Percentiles rank a stretch among this genome's conserved stretches.
Evolutionary conservation across 1,284 basidiomycete genomes (phyloP).

Genomic region (Apiotrichum sp.): DNA sequence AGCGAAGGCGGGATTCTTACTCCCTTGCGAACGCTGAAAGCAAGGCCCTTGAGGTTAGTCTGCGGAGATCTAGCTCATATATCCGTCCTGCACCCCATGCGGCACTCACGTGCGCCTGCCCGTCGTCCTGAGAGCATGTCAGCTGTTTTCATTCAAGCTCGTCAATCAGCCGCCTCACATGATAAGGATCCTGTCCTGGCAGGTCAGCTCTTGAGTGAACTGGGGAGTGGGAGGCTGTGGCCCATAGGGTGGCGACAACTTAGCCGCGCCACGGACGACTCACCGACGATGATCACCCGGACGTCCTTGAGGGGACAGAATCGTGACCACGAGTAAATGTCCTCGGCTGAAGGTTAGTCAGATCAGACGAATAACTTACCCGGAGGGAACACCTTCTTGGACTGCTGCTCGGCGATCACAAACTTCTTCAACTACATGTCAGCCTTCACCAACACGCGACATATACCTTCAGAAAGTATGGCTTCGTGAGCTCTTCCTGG

Average conservation of each 20-base stretch:
- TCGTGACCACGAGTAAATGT: constrained; percentile 51
- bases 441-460: background rate
- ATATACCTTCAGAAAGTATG: constrained; percentile 43
- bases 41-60: constrained; percentile 56
- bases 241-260: too few species aligned
- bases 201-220: constrained; percentile 1
- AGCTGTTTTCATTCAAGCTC: background rate
- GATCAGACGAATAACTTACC: constrained; percentile 25
- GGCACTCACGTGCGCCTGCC: constrained; percentile 47
- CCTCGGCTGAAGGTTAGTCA: constrained; percentile 33
- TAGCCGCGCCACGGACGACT: constrained; percentile 5
- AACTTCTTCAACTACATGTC: constrained; percentile 40
- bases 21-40: constrained; percentile 77
- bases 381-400: constrained; percentile 49
- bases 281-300: constrained; percentile 49
- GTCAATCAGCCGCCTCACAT: constrained; percentile 27
- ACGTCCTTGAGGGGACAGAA: constrained; percentile 48
- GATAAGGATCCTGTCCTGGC: constrained; percentile 49
- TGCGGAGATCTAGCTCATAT: too few species aligned
- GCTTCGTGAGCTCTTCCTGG: constrained; percentile 45
- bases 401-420: constrained; percentile 36
- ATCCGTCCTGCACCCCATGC: background rate
- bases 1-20: constrained; percentile 70
- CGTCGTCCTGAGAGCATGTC: constrained; percentile 39
- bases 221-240: background rate